Evolutionary conservation across 1,284 basidiomycete species (phyloP).

Genomic region (Leucoagaricus sp.): DNA sequence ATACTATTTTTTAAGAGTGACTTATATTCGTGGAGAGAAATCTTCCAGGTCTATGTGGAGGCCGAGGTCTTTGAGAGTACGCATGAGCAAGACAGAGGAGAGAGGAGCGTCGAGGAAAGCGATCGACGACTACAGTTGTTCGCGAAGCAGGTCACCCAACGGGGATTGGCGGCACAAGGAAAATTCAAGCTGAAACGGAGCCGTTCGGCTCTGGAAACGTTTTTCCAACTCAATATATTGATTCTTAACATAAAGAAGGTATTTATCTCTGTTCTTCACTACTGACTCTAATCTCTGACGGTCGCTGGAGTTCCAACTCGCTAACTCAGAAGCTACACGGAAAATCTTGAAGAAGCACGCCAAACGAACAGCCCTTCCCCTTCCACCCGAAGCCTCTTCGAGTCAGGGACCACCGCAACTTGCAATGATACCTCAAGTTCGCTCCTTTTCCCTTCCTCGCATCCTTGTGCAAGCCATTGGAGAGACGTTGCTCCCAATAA

Average conservation of each 20-base stretch:
- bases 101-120: slow-evolving; percentile 72
- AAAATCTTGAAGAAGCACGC: slow-evolving; percentile 96
- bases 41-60: slow-evolving; percentile 89
- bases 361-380: slow-evolving; percentile 77
- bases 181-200: slow-evolving; percentile 69
- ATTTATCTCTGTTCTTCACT: neutral
- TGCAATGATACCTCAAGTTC: slow-evolving; percentile 25
- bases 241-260: slow-evolving; percentile 88
- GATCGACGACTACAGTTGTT: slow-evolving; percentile 77
- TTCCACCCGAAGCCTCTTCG: slow-evolving; percentile 32
- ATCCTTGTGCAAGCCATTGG: slow-evolving; percentile 86
- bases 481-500: slow-evolving; percentile 80
- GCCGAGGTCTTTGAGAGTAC: slow-evolving; percentile 85
- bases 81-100: slow-evolving; percentile 74
- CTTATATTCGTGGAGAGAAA: slow-evolving; percentile 90
- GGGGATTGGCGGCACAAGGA: slow-evolving; percentile 57
- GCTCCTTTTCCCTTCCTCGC: slow-evolving; percentile 63
- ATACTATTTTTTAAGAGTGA: slow-evolving; percentile 56
- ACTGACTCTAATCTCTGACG: neutral
- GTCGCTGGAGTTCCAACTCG: slow-evolving; percentile 66
- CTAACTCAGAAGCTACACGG: slow-evolving; percentile 86
- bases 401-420: slow-evolving; percentile 16
- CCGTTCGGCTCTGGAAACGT: slow-evolving; percentile 70
- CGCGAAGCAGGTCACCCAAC: slow-evolving; percentile 63
- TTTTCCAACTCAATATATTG: slow-evolving; percentile 80